Evolutionary conservation across 2,329 filamentous ascomycete genomes (phyloP).

Genomic region (Byssochlamys sp.): DNA sequence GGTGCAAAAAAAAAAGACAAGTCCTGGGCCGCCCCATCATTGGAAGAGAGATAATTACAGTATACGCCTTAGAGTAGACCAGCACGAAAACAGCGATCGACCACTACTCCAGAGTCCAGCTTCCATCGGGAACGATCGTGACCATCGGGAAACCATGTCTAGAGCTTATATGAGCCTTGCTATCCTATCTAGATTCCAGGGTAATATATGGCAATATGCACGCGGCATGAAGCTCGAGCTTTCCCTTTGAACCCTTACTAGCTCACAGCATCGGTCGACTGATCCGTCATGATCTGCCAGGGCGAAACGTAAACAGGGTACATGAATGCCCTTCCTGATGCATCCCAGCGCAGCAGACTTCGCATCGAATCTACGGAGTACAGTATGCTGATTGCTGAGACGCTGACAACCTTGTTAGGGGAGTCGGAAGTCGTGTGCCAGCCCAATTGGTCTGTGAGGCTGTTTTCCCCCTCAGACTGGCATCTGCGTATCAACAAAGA

Average conservation of each 20-base stretch:
- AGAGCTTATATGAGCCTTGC: not conserved
- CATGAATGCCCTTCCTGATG: not conserved
- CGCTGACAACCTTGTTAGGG: not conserved
- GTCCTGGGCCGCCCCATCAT: not conserved
- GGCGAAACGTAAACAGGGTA: not conserved
- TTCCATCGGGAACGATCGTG: not conserved
- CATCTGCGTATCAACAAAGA: not conserved
- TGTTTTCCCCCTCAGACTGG: not conserved
- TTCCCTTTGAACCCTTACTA: not conserved
- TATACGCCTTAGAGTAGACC: not conserved
- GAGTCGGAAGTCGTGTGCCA: not conserved
- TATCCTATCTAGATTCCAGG: not conserved
- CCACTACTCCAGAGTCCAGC: not conserved
- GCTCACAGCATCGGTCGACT: not conserved
- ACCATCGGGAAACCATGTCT: not conserved
- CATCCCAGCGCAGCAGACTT: not conserved
- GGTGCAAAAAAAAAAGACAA: not conserved
- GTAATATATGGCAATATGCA: not conserved
- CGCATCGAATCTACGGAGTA: not conserved
- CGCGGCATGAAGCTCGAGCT: not conserved
- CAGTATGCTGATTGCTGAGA: not conserved
- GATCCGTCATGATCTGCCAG: not conserved
- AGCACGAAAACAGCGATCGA: not conserved
- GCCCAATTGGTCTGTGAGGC: not conserved
- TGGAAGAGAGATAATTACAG: not conserved